Evolutionary conservation across 495 filamentous ascomycete species (phyloP).

Genomic region (Lophiotrema nucula): DNA sequence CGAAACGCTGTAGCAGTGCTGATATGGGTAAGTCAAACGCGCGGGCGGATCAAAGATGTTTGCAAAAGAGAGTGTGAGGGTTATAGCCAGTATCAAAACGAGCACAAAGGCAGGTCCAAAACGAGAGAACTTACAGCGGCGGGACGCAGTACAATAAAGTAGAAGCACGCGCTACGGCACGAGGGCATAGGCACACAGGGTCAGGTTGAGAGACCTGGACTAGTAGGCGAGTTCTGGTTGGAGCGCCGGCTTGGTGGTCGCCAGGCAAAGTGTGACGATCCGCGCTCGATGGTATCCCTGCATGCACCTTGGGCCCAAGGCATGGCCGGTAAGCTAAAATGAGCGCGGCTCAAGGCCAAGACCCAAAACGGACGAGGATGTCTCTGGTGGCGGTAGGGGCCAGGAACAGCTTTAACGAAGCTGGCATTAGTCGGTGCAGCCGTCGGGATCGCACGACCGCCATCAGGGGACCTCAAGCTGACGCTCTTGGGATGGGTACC

Average conservation of each 20-base stretch:
- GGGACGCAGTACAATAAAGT: slow-evolving; percentile 27
- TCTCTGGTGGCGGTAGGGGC: slow-evolving; percentile 4
- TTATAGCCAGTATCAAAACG: slow-evolving; percentile 18
- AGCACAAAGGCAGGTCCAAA: slow-evolving; percentile 11
- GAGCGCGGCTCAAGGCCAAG: slow-evolving; percentile 7
- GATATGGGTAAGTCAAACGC: background rate
- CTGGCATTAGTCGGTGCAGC: slow-evolving; percentile 15
- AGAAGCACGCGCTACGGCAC: slow-evolving; percentile 14
- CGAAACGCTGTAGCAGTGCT: background rate
- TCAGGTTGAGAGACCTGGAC: slow-evolving; percentile 1
- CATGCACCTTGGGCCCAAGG: slow-evolving; percentile 2
- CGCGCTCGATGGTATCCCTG: slow-evolving; percentile 22
- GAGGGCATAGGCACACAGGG: background rate
- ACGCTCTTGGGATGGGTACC: slow-evolving; percentile 15
- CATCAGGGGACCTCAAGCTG: background rate
- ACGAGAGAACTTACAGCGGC: slow-evolving; percentile 3
- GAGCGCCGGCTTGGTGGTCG: slow-evolving; percentile 11
- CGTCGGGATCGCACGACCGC: slow-evolving; percentile 10
- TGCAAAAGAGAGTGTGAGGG: slow-evolving; percentile 1
- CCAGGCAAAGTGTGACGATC: slow-evolving; percentile 21
- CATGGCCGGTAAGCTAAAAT: slow-evolving; percentile 9
- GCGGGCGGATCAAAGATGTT: background rate
- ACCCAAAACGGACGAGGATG: background rate
- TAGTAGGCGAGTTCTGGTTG: slow-evolving; percentile 20
- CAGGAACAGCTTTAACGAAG: slow-evolving; percentile 5